Conservation (phyloP, 2,329 filamentous ascomycete genomes). For the Penicillium fuscoglaucum region DNA sequence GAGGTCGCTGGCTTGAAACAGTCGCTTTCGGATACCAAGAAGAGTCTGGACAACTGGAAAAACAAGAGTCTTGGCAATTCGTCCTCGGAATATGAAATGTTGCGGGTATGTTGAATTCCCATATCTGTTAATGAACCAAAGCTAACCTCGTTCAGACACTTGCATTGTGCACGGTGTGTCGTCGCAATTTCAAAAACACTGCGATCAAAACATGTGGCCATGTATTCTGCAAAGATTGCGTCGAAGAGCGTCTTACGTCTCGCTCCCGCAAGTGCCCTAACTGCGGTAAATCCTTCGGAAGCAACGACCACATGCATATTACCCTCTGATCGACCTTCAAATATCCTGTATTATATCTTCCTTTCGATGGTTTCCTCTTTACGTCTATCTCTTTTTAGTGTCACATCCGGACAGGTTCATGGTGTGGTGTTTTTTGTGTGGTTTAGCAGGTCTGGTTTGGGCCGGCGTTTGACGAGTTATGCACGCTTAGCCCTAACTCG, state of each 20-base stretch:
- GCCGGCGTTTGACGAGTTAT: conserved; percentile 35
- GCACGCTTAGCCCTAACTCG: conserved; percentile 11
- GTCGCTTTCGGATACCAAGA: conserved; percentile 73
- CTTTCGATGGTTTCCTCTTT: conserved; percentile 18
- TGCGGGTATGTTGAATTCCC: conserved; percentile 67
- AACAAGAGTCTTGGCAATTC: conserved; percentile 77
- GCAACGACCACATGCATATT: conserved; percentile 77
- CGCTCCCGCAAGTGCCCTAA: conserved; percentile 94
- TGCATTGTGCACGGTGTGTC: conserved; percentile 88
- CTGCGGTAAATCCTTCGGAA: conserved; percentile 89
- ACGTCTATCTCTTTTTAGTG: conserved; percentile 19
- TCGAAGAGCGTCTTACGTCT: conserved; percentile 84
- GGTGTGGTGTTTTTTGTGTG: conserved; percentile 39
- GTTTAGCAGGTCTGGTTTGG: conserved; percentile 35
- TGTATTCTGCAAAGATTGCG: conserved; percentile 86
- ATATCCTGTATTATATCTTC: conserved; percentile 38
- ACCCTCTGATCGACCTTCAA: conserved; percentile 41
- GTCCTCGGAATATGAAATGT: conserved; percentile 78
- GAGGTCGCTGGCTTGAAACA: conserved; percentile 80
- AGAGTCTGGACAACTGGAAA: conserved; percentile 84
- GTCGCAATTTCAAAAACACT: conserved; percentile 90
- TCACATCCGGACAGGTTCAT: conserved; percentile 34
- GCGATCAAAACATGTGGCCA: conserved; percentile 92
- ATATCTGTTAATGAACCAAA: conserved; percentile 10
- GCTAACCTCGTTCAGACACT: conserved; percentile 55